Evolutionary conservation across 805 yeast species (phyloP).

Genomic region (Kodamaea nitidulidarum): DNA sequence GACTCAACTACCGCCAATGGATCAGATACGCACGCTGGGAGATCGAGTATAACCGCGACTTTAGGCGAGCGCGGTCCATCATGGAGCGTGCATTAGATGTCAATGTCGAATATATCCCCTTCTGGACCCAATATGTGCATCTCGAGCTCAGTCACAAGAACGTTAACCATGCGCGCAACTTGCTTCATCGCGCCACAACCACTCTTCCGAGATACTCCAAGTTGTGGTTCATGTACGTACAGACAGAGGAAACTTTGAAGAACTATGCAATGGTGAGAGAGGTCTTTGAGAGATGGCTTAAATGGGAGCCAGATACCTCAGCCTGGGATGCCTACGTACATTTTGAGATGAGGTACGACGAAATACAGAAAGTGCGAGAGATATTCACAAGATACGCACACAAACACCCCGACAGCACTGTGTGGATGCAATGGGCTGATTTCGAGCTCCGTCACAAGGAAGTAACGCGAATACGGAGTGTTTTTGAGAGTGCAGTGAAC

Average conservation of each 20-base stretch:
- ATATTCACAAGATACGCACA: conserved; percentile 50
- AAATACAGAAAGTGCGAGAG: conserved; percentile 50
- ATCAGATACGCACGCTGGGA: conserved; percentile 88
- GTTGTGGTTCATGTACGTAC: conserved; percentile 79
- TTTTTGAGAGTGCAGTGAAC: conserved; percentile 67
- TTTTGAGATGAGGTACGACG: conserved; percentile 67
- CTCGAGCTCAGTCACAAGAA: conserved; percentile 68
- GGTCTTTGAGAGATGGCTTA: conserved; percentile 75
- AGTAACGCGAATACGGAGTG: conserved; percentile 53
- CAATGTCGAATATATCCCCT: conserved; percentile 67
- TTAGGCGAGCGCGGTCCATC: conserved; percentile 75
- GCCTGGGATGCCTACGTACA: conserved; percentile 76
- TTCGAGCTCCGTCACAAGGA: conserved; percentile 50
- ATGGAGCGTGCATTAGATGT: conserved; percentile 84
- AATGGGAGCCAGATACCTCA: conserved; percentile 62
- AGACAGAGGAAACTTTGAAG: conserved; percentile 75
- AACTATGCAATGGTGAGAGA: conserved; percentile 57
- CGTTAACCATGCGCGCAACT: conserved; percentile 83
- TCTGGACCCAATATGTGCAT: conserved; percentile 84
- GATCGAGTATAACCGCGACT: conserved; percentile 66
- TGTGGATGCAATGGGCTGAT: conserved; percentile 74
- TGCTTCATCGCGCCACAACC: conserved; percentile 73
- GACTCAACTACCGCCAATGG: conserved; percentile 85
- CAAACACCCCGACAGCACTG: conserved; percentile 45
- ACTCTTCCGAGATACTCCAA: conserved; percentile 76